Percentiles rank a stretch among this genome's conserved stretches.
phyloP scores from a whole-genome alignment of 768 basidiomycete genomes.

The Neoboletus magnificus region DNA sequence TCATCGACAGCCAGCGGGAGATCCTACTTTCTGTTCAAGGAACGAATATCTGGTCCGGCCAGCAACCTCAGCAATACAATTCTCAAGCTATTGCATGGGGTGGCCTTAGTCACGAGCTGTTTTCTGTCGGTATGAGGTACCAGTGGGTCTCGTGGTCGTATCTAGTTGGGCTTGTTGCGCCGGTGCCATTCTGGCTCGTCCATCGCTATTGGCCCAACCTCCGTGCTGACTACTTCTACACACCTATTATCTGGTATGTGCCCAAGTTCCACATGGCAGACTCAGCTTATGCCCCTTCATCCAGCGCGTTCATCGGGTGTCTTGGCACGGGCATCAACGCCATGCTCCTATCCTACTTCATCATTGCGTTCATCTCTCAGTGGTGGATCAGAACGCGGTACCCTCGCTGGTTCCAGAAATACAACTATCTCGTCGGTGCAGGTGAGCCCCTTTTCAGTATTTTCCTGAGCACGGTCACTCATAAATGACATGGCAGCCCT shows the following conservation, averaged over 20 bases:
- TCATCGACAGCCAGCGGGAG: constrained; percentile 48
- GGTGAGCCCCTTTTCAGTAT: constrained; percentile 23
- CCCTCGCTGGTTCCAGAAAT: constrained; percentile 36
- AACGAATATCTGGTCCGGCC: constrained; percentile 38
- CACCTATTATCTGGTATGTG: constrained; percentile 27
- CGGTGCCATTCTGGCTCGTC: constrained; percentile 41
- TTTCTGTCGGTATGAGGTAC: constrained; percentile 29
- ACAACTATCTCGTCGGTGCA: constrained; percentile 41
- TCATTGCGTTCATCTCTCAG: constrained; percentile 33
- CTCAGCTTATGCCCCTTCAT: constrained; percentile 1
- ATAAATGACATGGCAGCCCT: constrained; percentile 23
- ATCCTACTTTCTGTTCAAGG: constrained; percentile 54
- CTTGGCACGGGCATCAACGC: constrained; percentile 30
- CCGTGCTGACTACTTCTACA: constrained; percentile 26
- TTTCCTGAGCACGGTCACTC: too few species aligned
- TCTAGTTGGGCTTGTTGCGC: constrained; percentile 32
- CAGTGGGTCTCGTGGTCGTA: constrained; percentile 41
- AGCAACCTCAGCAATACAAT: constrained; percentile 30
- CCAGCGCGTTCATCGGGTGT: constrained; percentile 17
- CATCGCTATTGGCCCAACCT: constrained; percentile 36
- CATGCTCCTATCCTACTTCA: constrained; percentile 11
- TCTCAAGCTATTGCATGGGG: constrained; percentile 39
- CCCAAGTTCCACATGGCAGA: background rate
- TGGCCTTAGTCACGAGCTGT: constrained; percentile 36
- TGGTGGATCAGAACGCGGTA: constrained; percentile 38